These are phyloP conservation scores for Aspergillus sclerotioniger DNA, from an alignment of 495 filamentous ascomycete species.

Conservation along the genomic window DNA sequence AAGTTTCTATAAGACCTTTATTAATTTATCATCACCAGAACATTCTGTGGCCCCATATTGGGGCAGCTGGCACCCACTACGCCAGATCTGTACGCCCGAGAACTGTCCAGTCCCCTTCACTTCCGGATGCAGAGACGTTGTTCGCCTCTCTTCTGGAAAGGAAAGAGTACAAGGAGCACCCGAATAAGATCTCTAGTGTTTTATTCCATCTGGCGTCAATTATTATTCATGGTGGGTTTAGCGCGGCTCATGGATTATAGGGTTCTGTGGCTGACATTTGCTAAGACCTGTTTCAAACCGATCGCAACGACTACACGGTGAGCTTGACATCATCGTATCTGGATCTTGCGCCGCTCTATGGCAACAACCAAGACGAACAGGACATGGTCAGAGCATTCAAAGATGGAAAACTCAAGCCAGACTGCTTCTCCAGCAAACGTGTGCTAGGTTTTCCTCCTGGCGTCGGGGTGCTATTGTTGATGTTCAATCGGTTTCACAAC, in stretches of 20 bases:
- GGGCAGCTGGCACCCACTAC: constrained; percentile 63
- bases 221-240: constrained; percentile 71
- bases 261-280: constrained; percentile 19
- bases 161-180: constrained; percentile 60
- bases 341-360: constrained; percentile 82
- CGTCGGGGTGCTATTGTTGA: constrained; percentile 71
- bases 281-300: constrained; percentile 62
- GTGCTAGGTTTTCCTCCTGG: constrained; percentile 81
- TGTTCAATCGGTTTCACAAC: constrained; percentile 77
- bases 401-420: constrained; percentile 81
- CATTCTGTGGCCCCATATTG: constrained; percentile 60
- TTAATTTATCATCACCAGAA: constrained; percentile 38
- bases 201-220: constrained; percentile 88
- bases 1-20: not conserved
- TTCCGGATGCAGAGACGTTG: constrained; percentile 73
- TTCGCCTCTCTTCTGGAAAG: constrained; percentile 75
- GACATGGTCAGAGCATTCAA: constrained; percentile 72
- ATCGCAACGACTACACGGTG: constrained; percentile 52
- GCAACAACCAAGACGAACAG: constrained; percentile 75
- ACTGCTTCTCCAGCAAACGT: constrained; percentile 75
- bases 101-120: constrained; percentile 57
- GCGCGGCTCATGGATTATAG: not conserved
- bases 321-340: constrained; percentile 81
- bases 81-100: constrained; percentile 69
- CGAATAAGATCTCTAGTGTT: constrained; percentile 81